Evolutionary conservation across 371 early-diverging fungal genomes (phyloP).

Genomic region (Mortierella polycephala): DNA sequence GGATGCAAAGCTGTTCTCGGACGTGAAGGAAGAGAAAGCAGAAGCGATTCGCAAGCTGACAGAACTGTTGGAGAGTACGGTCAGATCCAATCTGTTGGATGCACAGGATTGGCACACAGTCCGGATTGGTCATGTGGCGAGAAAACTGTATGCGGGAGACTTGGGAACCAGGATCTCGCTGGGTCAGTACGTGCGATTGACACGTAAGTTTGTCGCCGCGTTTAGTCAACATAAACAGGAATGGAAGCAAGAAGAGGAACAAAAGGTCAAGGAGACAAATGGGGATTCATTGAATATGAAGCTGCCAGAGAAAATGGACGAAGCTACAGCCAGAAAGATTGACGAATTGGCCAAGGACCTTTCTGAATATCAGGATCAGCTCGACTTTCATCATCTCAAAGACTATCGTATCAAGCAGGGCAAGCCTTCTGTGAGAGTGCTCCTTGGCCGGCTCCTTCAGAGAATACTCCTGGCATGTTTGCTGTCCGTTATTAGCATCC

Average conservation of each 20-base stretch:
- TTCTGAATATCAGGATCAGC: conserved; percentile 47
- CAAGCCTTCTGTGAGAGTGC: conserved; percentile 21
- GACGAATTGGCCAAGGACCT: conserved; percentile 36
- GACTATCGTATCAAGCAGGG: conserved; percentile 53
- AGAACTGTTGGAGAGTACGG: conserved; percentile 30
- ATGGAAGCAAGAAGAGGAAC: not conserved
- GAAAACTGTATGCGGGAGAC: conserved; percentile 47
- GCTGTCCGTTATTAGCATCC: conserved; percentile 39
- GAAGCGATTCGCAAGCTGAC: conserved; percentile 48
- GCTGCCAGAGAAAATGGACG: conserved; percentile 9
- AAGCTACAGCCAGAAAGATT: conserved; percentile 18
- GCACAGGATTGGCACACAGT: conserved; percentile 54
- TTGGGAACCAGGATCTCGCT: conserved; percentile 50
- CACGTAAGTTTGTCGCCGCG: conserved; percentile 44
- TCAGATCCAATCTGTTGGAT: conserved; percentile 42
- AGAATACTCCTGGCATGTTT: conserved; percentile 37
- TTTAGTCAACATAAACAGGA: conserved; percentile 34
- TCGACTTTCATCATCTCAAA: conserved; percentile 49
- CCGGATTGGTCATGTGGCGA: conserved; percentile 48
- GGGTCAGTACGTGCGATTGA: conserved; percentile 50
- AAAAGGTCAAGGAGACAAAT: not conserved
- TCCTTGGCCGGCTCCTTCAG: conserved; percentile 33
- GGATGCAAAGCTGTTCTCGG: conserved; percentile 33
- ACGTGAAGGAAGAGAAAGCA: conserved; percentile 19
- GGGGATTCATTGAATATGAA: conserved; percentile 20